These are phyloP conservation scores for Schizothecium vesticola DNA, from an alignment of 495 filamentous ascomycete species.

Conservation along the genomic window DNA sequence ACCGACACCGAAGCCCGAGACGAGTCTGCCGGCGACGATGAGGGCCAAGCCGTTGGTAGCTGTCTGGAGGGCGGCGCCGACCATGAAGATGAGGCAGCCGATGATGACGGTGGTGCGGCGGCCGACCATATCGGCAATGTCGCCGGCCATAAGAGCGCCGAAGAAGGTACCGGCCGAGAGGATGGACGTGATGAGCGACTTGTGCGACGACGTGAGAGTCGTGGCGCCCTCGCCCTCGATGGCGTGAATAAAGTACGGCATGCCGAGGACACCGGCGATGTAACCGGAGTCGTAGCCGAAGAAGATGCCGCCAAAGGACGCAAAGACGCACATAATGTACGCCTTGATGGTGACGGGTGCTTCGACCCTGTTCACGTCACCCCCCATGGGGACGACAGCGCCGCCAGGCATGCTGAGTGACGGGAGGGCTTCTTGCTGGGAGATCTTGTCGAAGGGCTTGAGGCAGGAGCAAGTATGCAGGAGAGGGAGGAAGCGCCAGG, in stretches of 20 bases:
- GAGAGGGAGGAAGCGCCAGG: background rate
- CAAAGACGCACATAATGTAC: slow-evolving; percentile 63
- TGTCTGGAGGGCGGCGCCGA: slow-evolving; percentile 60
- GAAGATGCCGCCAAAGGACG: slow-evolving; percentile 62
- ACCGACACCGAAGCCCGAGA: slow-evolving; percentile 52
- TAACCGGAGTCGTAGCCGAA: slow-evolving; percentile 62
- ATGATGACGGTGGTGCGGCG: slow-evolving; percentile 61
- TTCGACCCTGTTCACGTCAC: slow-evolving; percentile 47
- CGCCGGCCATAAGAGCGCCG: slow-evolving; percentile 63
- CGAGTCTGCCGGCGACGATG: slow-evolving; percentile 57
- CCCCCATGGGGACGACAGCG: slow-evolving; percentile 12
- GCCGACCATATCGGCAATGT: slow-evolving; percentile 62
- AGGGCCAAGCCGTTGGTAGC: slow-evolving; percentile 23
- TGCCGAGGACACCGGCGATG: slow-evolving; percentile 56
- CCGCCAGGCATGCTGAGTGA: slow-evolving; percentile 18
- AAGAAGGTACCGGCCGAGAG: slow-evolving; percentile 57
- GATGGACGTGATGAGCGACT: slow-evolving; percentile 69
- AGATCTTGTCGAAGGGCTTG: background rate
- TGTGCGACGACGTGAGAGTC: slow-evolving; percentile 30
- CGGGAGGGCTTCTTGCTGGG: background rate
- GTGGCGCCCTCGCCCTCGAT: slow-evolving; percentile 32
- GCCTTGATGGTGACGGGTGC: slow-evolving; percentile 60
- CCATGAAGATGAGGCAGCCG: slow-evolving; percentile 57
- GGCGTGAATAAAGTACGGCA: slow-evolving; percentile 50
- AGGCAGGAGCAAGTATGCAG: background rate